Evolutionary conservation across 164 flowering plant species (phyloP).

Genomic region (Magnolia changhungtana): DNA sequence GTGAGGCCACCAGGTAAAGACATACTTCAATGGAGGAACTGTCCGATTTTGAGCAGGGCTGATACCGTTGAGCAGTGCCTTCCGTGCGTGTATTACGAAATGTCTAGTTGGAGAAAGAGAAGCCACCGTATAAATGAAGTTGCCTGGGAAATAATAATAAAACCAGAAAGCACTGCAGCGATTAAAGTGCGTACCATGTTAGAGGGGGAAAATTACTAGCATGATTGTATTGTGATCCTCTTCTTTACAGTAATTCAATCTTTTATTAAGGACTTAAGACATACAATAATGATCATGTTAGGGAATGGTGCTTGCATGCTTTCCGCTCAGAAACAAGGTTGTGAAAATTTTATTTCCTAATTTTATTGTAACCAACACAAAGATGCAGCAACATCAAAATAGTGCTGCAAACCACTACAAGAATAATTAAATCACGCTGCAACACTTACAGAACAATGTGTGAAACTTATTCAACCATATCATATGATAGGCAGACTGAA

Average conservation of each 20-base stretch:
- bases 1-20: not conserved
- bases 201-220: not conserved
- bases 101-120: conserved; percentile 89
- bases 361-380: no score
- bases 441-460: no score
- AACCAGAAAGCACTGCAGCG: conserved; percentile 1
- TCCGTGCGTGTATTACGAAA: conserved; percentile 89
- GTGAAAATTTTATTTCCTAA: not conserved
- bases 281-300: not conserved
- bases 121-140: conserved; percentile 82
- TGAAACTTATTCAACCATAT: no score
- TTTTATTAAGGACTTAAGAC: not conserved
- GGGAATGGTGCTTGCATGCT: not conserved
- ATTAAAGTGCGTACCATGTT: not conserved
- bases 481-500: no score
- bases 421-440: no score
- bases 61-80: conserved; percentile 90
- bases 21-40: conserved; percentile 91
- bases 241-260: not conserved
- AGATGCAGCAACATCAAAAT: no score
- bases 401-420: no score
- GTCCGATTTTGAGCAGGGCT: conserved; percentile 90
- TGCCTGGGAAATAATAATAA: conserved; percentile 51
- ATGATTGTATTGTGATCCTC: not conserved
- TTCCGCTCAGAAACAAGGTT: not conserved